Percentiles rank a stretch among this genome's conserved stretches.
Conservation (phyloP, 2,329 filamentous ascomycete species). For the Monosporascus sp. region DNA sequence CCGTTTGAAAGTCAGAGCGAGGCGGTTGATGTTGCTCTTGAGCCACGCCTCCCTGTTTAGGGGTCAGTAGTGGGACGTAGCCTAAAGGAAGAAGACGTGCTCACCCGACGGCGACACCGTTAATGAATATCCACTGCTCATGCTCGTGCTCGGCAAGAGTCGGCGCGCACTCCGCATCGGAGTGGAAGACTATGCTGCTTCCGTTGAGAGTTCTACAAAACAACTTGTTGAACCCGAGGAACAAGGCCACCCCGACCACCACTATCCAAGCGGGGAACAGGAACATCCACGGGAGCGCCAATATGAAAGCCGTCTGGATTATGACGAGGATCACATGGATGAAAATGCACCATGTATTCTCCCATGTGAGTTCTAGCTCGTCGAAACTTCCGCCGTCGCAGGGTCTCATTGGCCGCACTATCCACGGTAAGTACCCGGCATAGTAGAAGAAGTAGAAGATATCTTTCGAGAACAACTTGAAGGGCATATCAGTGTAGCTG, state of each 20-base stretch:
- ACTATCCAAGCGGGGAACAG: constrained; percentile 47
- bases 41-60: constrained; percentile 55
- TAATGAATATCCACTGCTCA: constrained; percentile 77
- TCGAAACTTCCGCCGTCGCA: constrained; percentile 50
- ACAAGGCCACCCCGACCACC: constrained; percentile 32
- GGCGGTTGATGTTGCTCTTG: constrained; percentile 63
- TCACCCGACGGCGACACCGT: constrained; percentile 62
- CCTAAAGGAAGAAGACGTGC: constrained; percentile 19
- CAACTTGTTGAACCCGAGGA: constrained; percentile 44
- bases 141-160: constrained; percentile 45
- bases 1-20: constrained; percentile 67
- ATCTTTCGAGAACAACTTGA: constrained; percentile 46
- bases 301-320: constrained; percentile 55
- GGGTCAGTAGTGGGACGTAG: not conserved
- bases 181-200: constrained; percentile 41
- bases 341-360: constrained; percentile 52
- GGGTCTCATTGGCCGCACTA: constrained; percentile 54
- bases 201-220: constrained; percentile 52
- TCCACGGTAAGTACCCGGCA: constrained; percentile 52
- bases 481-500: constrained; percentile 53
- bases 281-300: constrained; percentile 48
- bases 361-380: constrained; percentile 55
- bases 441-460: constrained; percentile 52
- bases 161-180: constrained; percentile 48
- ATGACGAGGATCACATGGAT: constrained; percentile 55